A percentile compares a stretch with the other conserved stretches of the same genome.
These are phyloP conservation scores for Pyrus betulifolia DNA, from an alignment of 306 rosid species.

Conservation along the genomic window DNA sequence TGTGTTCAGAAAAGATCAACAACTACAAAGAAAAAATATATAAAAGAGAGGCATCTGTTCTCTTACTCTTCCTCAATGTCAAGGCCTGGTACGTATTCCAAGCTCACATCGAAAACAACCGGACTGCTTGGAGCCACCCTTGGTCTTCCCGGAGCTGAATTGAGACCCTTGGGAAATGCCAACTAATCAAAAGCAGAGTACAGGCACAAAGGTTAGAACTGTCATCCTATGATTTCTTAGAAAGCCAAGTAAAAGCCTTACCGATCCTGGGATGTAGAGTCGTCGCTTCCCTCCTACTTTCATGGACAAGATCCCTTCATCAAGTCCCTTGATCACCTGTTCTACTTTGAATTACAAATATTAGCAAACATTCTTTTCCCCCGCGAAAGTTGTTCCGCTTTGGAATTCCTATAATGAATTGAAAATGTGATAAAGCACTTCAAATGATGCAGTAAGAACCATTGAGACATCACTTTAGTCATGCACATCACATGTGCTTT, in stretches of 20 bases:
- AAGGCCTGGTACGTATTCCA: conserved; percentile 87
- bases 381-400: not conserved
- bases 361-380: not conserved
- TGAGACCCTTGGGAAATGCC: conserved; percentile 95
- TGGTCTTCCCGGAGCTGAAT: conserved; percentile 97
- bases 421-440: not conserved
- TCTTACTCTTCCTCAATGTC: conserved; percentile 64
- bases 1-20: not conserved
- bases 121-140: conserved; percentile 95
- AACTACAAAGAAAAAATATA: not conserved
- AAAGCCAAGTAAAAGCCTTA: conserved; percentile 36
- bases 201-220: not conserved
- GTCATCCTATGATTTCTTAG: not conserved
- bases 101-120: conserved; percentile 81
- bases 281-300: conserved; percentile 89
- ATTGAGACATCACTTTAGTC: not conserved
- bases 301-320: conserved; percentile 88
- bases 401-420: not conserved
- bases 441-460: not conserved
- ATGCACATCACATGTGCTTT: too few species aligned
- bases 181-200: conserved; percentile 39
- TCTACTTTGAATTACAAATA: conserved; percentile 21
- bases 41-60: not conserved
- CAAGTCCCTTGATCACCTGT: conserved; percentile 97
- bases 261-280: conserved; percentile 82